phyloP scores from a whole-genome alignment of 257 asterid genomes.

The Oldenlandia corymbosa region DNA sequence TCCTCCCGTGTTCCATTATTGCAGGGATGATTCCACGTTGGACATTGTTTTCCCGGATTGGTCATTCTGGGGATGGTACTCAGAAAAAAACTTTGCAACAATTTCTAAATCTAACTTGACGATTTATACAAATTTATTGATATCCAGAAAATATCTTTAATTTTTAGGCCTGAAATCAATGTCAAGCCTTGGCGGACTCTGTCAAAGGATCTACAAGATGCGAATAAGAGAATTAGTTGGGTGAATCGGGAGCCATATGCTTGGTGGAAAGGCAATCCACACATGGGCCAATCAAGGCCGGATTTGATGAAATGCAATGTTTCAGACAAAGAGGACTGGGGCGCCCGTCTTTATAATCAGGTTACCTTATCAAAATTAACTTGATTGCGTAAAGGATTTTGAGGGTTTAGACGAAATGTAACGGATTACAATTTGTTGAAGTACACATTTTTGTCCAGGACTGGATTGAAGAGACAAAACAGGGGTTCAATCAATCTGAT shows the following conservation, averaged over 20 bases:
- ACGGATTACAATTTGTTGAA: no score
- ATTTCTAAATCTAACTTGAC: no score
- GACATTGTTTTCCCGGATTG: conserved; percentile 36
- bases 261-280: conserved; percentile 29
- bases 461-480: conserved; percentile 48
- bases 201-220: neutral
- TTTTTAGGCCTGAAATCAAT: conserved; percentile 4
- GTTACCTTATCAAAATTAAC: conserved; percentile 25
- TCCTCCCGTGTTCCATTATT: conserved; percentile 38
- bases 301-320: conserved; percentile 78
- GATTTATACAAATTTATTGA: neutral
- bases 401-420: neutral
- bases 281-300: conserved; percentile 44
- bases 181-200: neutral
- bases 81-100: neutral
- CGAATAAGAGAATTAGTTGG: conserved; percentile 32
- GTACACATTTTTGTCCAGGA: conserved; percentile 26
- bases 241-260: conserved; percentile 29
- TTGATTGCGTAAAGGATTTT: neutral
- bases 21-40: conserved; percentile 25
- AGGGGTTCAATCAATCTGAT: conserved; percentile 69
- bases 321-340: conserved; percentile 70
- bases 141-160: neutral
- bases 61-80: conserved; percentile 41
- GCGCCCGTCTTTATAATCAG: conserved; percentile 71